These are phyloP conservation scores for Carex cristatella DNA, from an alignment of 176 grass and related monocot genomes.

Conservation along the genomic window DNA sequence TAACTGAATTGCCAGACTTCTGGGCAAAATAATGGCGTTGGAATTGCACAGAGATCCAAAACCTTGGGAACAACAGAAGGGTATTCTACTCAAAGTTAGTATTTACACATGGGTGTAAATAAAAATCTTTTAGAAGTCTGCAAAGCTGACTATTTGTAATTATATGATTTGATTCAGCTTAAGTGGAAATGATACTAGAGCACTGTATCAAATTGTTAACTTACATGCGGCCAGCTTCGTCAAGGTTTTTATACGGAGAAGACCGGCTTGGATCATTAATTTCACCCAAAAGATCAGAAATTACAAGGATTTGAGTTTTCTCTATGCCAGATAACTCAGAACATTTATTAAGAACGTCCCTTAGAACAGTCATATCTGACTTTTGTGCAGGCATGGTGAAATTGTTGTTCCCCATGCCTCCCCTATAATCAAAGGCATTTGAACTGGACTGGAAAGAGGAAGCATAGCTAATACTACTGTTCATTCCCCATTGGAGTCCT, in stretches of 20 bases:
- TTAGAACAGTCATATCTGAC: slow-evolving; percentile 44
- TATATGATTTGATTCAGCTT: background rate
- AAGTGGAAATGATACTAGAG: slow-evolving; percentile 7
- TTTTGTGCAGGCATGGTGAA: slow-evolving; percentile 34
- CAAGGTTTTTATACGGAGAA: slow-evolving; percentile 82
- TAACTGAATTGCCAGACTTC: slow-evolving; percentile 31
- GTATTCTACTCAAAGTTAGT: slow-evolving; percentile 6
- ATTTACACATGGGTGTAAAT: background rate
- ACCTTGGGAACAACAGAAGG: slow-evolving; percentile 65
- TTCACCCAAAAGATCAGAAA: slow-evolving; percentile 79
- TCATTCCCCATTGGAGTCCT: slow-evolving; percentile 67
- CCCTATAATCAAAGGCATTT: slow-evolving; percentile 39
- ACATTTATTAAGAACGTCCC: slow-evolving; percentile 38
- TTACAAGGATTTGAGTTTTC: slow-evolving; percentile 65
- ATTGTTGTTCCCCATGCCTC: slow-evolving; percentile 25
- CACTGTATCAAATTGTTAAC: background rate
- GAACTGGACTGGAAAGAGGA: slow-evolving; percentile 41
- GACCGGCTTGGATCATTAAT: slow-evolving; percentile 58
- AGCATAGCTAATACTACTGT: slow-evolving; percentile 29
- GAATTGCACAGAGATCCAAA: slow-evolving; percentile 89
- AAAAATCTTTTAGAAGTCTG: background rate
- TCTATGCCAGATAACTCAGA: slow-evolving; percentile 35
- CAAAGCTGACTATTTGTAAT: background rate
- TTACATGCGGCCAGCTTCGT: slow-evolving; percentile 84
- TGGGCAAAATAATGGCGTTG: slow-evolving; percentile 40